These are phyloP conservation scores for Zychaea mexicana DNA, from an alignment of 371 early-diverging fungal species.

Conservation along the genomic window DNA sequence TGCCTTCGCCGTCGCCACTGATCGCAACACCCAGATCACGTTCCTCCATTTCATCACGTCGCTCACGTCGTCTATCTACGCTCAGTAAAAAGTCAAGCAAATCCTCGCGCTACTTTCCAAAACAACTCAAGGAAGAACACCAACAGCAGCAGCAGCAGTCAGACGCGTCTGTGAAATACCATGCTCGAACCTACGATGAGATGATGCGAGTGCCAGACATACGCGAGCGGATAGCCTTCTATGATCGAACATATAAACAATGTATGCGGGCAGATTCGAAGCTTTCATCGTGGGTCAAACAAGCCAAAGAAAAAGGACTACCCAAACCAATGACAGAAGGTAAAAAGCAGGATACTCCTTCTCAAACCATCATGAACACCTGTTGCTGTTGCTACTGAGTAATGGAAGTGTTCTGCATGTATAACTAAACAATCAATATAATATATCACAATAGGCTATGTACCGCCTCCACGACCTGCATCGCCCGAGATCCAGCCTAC, in stretches of 20 bases:
- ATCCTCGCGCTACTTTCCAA: conserved; percentile 12
- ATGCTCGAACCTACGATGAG: conserved; percentile 10
- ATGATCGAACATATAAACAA: conserved; percentile 34
- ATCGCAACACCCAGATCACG: conserved; percentile 5
- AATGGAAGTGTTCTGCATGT: neutral
- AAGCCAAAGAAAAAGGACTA: conserved; percentile 12
- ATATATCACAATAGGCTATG: too few relatives aligned
- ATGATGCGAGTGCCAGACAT: conserved; percentile 39
- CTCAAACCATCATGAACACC: neutral
- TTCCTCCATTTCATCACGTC: conserved; percentile 2
- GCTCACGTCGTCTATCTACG: neutral
- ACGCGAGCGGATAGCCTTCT: conserved; percentile 36
- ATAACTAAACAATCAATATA: too few relatives aligned
- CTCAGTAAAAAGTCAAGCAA: conserved; percentile 5
- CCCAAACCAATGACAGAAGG: conserved; percentile 22
- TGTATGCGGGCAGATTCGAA: conserved; percentile 22
- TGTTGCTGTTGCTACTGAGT: neutral
- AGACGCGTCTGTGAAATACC: neutral
- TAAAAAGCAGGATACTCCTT: neutral
- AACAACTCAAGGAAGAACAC: neutral
- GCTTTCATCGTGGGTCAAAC: conserved; percentile 13
- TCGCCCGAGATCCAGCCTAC: conserved; percentile 10
- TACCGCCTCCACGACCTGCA: conserved; percentile 15
- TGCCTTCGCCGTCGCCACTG: neutral
- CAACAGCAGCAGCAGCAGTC: neutral